phyloP scores from a whole-genome alignment of 2,329 filamentous ascomycete genomes.

The Rutstroemia sp. region DNA sequence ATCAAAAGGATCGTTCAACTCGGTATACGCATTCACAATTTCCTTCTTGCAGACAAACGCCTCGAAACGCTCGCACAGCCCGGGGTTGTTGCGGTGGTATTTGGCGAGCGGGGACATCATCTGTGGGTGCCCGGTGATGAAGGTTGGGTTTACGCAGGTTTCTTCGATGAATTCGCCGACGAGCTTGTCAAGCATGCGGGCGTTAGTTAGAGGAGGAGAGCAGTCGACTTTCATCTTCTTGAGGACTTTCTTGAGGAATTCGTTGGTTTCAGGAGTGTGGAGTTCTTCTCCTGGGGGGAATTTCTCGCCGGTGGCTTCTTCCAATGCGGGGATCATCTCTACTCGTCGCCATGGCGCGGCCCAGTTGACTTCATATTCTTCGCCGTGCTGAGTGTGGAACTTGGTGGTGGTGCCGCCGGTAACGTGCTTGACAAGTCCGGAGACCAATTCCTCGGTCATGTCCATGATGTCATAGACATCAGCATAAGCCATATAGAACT shows the following conservation, averaged over 20 bases:
- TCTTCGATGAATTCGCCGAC: constrained; percentile 93
- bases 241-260: constrained; percentile 76
- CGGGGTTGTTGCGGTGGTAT: constrained; percentile 73
- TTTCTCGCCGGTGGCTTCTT: constrained; percentile 83
- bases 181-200: constrained; percentile 93
- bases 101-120: constrained; percentile 97
- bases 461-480: constrained; percentile 89
- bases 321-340: constrained; percentile 91
- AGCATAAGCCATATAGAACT: constrained; percentile 93
- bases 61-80: constrained; percentile 94
- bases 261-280: constrained; percentile 79
- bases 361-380: constrained; percentile 92
- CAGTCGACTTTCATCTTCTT: constrained; percentile 90
- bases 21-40: constrained; percentile 90
- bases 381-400: constrained; percentile 80
- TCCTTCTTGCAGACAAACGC: constrained; percentile 97
- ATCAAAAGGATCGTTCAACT: constrained; percentile 95
- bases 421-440: constrained; percentile 78
- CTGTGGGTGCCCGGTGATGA: constrained; percentile 77
- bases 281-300: constrained; percentile 86
- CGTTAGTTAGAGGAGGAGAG: constrained; percentile 82
- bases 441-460: constrained; percentile 88
- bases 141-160: constrained; percentile 87
- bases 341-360: constrained; percentile 86
- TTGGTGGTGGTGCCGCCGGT: constrained; percentile 79